These are phyloP conservation scores for Ambrosiella cleistominuta DNA, from an alignment of 2,329 filamentous ascomycete species.

Conservation along the genomic window DNA sequence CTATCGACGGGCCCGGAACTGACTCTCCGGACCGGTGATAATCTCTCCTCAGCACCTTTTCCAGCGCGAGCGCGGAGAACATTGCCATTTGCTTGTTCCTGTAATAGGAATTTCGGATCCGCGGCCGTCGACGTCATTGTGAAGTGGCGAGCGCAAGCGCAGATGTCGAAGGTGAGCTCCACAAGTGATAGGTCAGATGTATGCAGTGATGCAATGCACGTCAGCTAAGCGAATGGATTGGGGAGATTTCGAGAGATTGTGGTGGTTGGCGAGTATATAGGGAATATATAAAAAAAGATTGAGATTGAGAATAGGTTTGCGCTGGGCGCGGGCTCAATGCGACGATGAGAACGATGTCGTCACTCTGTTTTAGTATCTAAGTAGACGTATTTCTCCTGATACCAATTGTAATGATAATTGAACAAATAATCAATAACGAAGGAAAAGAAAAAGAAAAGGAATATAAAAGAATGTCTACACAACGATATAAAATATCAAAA, in stretches of 20 bases:
- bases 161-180: not conserved
- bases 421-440: not conserved
- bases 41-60: not conserved
- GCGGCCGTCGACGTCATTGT: conserved; percentile 9
- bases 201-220: no score
- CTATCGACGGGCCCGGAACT: conserved; percentile 3
- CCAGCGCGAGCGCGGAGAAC: conserved; percentile 4
- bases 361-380: not conserved
- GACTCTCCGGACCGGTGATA: conserved; percentile 4
- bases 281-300: no score
- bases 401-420: not conserved
- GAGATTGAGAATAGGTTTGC: no score
- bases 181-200: no score
- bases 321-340: no score
- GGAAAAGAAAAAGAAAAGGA: not conserved
- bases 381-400: not conserved
- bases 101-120: not conserved
- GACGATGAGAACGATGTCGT: not conserved
- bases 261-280: no score
- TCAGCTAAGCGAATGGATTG: no score
- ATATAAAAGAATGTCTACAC: not conserved
- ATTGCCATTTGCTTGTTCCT: conserved; percentile 2
- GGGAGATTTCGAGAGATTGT: no score
- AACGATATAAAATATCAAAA: not conserved
- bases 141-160: not conserved